Conservation (phyloP, 2,329 filamentous ascomycete genomes). For the Rutstroemia sp. region DNA sequence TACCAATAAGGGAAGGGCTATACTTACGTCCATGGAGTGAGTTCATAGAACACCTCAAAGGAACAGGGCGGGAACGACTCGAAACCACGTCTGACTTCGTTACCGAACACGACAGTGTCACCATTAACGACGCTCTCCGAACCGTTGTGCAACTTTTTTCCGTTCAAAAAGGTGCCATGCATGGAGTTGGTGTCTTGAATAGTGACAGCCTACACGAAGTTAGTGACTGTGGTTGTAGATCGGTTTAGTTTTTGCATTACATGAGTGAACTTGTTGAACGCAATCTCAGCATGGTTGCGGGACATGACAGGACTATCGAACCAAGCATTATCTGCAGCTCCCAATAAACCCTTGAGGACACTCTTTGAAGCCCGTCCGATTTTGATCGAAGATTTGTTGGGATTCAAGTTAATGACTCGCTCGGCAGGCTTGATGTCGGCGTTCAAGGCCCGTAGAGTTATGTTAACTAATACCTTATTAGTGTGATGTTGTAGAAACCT, state of each 20-base stretch:
- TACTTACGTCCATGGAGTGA: slow-evolving; percentile 24
- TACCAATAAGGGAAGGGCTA: neutral
- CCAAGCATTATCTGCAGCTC: slow-evolving; percentile 50
- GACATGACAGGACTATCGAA: slow-evolving; percentile 69
- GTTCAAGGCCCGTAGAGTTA: slow-evolving; percentile 20
- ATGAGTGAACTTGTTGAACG: slow-evolving; percentile 36
- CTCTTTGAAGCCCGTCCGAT: slow-evolving; percentile 42
- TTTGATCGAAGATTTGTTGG: slow-evolving; percentile 9
- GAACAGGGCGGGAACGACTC: slow-evolving; percentile 32
- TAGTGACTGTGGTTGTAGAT: slow-evolving; percentile 11
- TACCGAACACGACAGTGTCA: slow-evolving; percentile 39
- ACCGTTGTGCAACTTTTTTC: slow-evolving; percentile 31
- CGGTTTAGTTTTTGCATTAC: slow-evolving; percentile 30
- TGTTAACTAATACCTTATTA: slow-evolving; percentile 15
- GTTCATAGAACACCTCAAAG: slow-evolving; percentile 22
- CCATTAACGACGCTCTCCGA: slow-evolving; percentile 29
- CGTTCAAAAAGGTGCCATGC: slow-evolving; percentile 54
- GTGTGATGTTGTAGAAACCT: neutral
- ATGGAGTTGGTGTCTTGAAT: slow-evolving; percentile 51
- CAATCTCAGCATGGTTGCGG: slow-evolving; percentile 53
- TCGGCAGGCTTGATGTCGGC: slow-evolving; percentile 16
- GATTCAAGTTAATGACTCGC: slow-evolving; percentile 21
- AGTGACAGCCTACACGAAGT: slow-evolving; percentile 32
- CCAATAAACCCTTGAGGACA: slow-evolving; percentile 35
- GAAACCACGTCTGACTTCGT: slow-evolving; percentile 39